Percentiles rank a stretch among this genome's conserved stretches.
phyloP scores from a whole-genome alignment of 2,329 filamentous ascomycete species.

The Colletotrichum zoysiae region DNA sequence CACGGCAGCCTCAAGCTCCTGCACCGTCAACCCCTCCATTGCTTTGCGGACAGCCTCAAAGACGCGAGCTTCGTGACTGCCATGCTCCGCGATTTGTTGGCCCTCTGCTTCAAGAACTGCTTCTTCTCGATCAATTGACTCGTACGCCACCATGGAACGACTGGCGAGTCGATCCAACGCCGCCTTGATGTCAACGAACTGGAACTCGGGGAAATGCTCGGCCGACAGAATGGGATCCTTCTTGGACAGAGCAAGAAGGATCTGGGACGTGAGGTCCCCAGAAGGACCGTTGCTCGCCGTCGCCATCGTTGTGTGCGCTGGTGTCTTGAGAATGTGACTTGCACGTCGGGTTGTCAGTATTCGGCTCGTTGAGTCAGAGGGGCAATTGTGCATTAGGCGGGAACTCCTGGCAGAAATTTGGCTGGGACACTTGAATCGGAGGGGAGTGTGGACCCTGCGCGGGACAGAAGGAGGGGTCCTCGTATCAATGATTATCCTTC shows the following conservation, averaged over 20 bases:
- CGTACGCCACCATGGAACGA: constrained; percentile 88
- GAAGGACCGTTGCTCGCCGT: constrained; percentile 52
- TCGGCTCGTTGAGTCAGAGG: constrained; percentile 41
- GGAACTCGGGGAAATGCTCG: constrained; percentile 75
- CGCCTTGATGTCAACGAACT: constrained; percentile 81
- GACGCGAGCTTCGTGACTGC: constrained; percentile 86
- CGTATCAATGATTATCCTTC: constrained; percentile 37
- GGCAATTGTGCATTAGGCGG: constrained; percentile 32
- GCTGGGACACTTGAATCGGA: constrained; percentile 32
- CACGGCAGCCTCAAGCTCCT: constrained; percentile 76
- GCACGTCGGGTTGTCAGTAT: constrained; percentile 25
- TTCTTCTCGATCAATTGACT: constrained; percentile 84
- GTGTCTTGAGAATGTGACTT: constrained; percentile 16
- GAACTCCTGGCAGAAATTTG: constrained; percentile 40
- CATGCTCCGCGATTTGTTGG: constrained; percentile 77
- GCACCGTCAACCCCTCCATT: constrained; percentile 84
- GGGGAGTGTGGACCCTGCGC: constrained; percentile 39
- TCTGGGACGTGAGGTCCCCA: constrained; percentile 71
- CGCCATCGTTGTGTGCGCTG: constrained; percentile 55
- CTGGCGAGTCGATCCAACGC: constrained; percentile 88
- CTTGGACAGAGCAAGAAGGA: constrained; percentile 75
- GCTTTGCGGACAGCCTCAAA: constrained; percentile 80
- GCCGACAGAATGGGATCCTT: constrained; percentile 75
- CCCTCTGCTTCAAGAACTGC: constrained; percentile 81
- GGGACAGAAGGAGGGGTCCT: constrained; percentile 34